phyloP scores from a whole-genome alignment of 495 filamentous ascomycete genomes.

The Lichenothelia convexa region DNA sequence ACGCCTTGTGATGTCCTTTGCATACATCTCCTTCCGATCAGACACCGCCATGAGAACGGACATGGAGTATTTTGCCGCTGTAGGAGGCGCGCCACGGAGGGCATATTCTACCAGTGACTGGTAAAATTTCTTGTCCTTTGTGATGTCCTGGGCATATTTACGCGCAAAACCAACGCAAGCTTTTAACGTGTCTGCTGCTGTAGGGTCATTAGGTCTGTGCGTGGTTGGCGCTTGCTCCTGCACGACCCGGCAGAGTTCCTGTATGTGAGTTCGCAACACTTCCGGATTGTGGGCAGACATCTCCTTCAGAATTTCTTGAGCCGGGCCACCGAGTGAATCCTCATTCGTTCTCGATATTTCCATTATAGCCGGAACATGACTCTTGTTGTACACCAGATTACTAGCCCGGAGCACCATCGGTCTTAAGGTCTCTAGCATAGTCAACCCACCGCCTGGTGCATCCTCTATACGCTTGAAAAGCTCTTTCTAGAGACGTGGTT shows the following conservation, averaged over 20 bases:
- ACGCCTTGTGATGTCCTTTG: constrained; percentile 61
- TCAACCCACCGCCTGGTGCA: constrained; percentile 31
- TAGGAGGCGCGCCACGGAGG: constrained; percentile 59
- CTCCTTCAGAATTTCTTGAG: constrained; percentile 82
- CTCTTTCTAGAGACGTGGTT: constrained; percentile 41
- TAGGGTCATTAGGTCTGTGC: constrained; percentile 41
- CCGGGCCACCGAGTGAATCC: constrained; percentile 52
- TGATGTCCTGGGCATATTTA: constrained; percentile 68
- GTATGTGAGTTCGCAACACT: constrained; percentile 77
- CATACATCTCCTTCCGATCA: constrained; percentile 70
- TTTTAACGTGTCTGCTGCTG: constrained; percentile 73
- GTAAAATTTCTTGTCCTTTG: constrained; percentile 66
- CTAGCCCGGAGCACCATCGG: constrained; percentile 73
- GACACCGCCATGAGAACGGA: constrained; percentile 69
- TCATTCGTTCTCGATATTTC: constrained; percentile 67
- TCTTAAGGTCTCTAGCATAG: constrained; percentile 55
- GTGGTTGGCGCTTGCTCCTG: constrained; percentile 58
- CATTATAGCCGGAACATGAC: constrained; percentile 80
- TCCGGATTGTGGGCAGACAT: constrained; percentile 78
- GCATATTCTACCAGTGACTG: constrained; percentile 67
- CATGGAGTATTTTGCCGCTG: constrained; percentile 82
- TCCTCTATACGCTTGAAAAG: constrained; percentile 63
- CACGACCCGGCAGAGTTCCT: constrained; percentile 75
- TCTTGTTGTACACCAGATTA: constrained; percentile 78
- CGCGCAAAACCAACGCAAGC: constrained; percentile 79